These are phyloP conservation scores for Trypanosoma grayi DNA, from an alignment of 208 protist species.

Conservation along the genomic window DNA sequence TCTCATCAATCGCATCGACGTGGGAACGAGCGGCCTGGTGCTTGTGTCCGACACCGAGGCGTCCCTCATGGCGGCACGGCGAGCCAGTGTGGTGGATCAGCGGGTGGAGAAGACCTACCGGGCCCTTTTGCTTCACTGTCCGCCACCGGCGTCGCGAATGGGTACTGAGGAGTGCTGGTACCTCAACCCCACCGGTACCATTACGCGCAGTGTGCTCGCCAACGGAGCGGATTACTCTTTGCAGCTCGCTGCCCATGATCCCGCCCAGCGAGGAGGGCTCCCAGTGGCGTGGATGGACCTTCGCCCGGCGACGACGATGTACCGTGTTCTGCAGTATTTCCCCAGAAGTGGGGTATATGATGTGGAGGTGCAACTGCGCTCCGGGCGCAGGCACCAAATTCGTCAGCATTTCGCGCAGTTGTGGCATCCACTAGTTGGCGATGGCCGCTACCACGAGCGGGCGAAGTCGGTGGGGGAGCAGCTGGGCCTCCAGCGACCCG, in stretches of 20 bases:
- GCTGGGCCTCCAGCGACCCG: slow-evolving; percentile 26
- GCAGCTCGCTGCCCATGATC: slow-evolving; percentile 12
- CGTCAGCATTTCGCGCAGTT: slow-evolving; percentile 78
- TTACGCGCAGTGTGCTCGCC: slow-evolving; percentile 36
- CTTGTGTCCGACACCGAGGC: slow-evolving; percentile 36
- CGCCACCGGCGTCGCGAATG: slow-evolving; percentile 28
- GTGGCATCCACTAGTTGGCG: slow-evolving; percentile 63
- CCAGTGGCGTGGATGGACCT: slow-evolving; percentile 29
- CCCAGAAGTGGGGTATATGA: slow-evolving; percentile 45
- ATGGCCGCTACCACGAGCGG: slow-evolving; percentile 51
- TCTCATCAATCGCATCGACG: slow-evolving; percentile 82
- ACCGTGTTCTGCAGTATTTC: slow-evolving; percentile 66
- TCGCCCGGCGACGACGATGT: slow-evolving; percentile 52
- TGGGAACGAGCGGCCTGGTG: slow-evolving; percentile 74
- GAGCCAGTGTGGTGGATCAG: slow-evolving; percentile 39
- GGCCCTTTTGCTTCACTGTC: slow-evolving; percentile 51
- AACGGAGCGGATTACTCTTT: slow-evolving; percentile 28
- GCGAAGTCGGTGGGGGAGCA: slow-evolving; percentile 15
- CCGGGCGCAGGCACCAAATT: slow-evolving; percentile 77
- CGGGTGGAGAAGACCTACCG: slow-evolving; percentile 58
- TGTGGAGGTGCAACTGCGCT: slow-evolving; percentile 56
- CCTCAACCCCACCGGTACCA: slow-evolving; percentile 29
- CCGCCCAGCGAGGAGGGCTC: background rate
- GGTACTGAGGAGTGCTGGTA: slow-evolving; percentile 32
- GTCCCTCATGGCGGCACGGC: slow-evolving; percentile 26